Base-by-base conservation (phyloP, 306 rosid species). In the Amphicarpaea edgeworthii region DNA sequence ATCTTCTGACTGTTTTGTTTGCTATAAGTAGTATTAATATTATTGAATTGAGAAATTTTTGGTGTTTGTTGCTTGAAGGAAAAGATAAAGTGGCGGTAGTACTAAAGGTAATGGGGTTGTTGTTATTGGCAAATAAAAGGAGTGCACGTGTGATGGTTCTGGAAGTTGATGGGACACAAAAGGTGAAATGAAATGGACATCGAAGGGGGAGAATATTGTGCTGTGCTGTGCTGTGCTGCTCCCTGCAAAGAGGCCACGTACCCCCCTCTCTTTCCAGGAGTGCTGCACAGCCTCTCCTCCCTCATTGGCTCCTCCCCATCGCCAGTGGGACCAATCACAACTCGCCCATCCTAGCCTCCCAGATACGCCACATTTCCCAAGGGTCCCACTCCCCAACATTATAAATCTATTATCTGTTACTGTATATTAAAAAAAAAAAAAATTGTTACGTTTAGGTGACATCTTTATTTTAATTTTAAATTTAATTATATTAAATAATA, bases 201-300 rank as follows among this genome's bases (percentile, higher is more conserved):
- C 57, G 6, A 79, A 79, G 78, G 6, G 6, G 7, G 89, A 79
- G 82, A 76, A 85, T 76, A 91, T 79, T 77, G 75, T 81, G 89
- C 80, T 21, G 85, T 79, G 80, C 59, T 77, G 75, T 81, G 89
- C 80, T 21, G 85, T 79, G 80, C 59, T 81, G 77, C 71, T 62
- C 70, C 86, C 83, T 72, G 38, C 14, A 12, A 78, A 59, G 78
- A 54, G 28, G 83, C 89, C 92, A 89, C 92, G 90, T 89, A 83
- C 81, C 84, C 91, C 72, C 28, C 9, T 8, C 63, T 45, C 83
- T 83, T 83, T 83, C 73, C 80, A 82, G 77, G 38, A 83, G 55
- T 77, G 86, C 80, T 59, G 50, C 38, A 83, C 86, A 82, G 83
- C 16, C 0, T 78, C 75, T 64, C 6, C 12, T 9, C 1, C 0